Evolutionary conservation across 768 basidiomycete genomes (phyloP).

Genomic region (Termitomyces sp.): DNA sequence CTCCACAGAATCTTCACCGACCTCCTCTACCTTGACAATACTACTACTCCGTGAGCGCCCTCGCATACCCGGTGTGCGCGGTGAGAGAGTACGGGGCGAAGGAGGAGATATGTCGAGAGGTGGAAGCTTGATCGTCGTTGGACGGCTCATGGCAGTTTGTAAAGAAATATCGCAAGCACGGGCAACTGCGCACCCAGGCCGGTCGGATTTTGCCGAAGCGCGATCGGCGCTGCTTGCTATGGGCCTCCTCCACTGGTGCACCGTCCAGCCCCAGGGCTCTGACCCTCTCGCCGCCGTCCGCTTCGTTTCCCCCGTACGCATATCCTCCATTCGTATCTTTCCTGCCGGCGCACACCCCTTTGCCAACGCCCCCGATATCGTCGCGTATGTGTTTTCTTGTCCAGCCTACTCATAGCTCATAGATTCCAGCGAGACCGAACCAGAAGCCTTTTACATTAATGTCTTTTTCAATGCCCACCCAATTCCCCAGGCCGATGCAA

Average conservation of each 20-base stretch:
- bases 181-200: constrained; percentile 11
- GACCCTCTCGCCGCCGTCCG: constrained; percentile 62
- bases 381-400: constrained; percentile 43
- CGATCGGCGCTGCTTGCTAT: constrained; percentile 18
- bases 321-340: constrained; percentile 66
- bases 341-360: constrained; percentile 65
- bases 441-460: constrained; percentile 67
- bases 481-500: constrained; percentile 34
- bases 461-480: constrained; percentile 72
- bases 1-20: constrained; percentile 66
- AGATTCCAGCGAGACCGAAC: constrained; percentile 55
- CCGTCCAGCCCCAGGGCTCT: constrained; percentile 48
- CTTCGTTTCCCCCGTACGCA: constrained; percentile 62
- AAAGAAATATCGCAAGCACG: constrained; percentile 6
- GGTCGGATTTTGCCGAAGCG: constrained; percentile 23
- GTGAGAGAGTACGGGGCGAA: constrained; percentile 21
- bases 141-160: constrained; percentile 37
- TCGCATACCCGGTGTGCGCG: constrained; percentile 18
- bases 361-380: constrained; percentile 47
- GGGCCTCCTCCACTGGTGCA: constrained; percentile 66
- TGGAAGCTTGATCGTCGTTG: constrained; percentile 53
- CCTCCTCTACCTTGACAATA: constrained; percentile 81
- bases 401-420: constrained; percentile 1
- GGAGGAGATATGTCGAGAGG: constrained; percentile 33
- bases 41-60: constrained; percentile 61